A percentile compares a stretch with the other conserved stretches of the same genome.
Conservation (phyloP, 441 rosid genomes). For the Euphorbia schlechtendalii region DNA sequence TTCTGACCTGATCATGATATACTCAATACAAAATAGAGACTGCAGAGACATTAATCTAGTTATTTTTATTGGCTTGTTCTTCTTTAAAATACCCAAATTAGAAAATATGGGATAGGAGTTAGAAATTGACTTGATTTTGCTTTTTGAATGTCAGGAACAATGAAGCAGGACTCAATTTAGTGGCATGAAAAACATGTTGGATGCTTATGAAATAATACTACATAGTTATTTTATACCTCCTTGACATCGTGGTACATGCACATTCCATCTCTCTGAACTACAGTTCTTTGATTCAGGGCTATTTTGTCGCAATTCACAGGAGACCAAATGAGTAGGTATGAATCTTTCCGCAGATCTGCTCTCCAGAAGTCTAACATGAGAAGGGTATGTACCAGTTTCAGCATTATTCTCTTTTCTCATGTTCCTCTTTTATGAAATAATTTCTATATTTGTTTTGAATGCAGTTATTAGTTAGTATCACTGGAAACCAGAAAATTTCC, state of each 20-base stretch:
- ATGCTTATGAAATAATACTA: neutral
- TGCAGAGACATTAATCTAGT: too few relatives aligned
- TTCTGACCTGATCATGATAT: too few relatives aligned
- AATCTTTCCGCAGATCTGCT: slow-evolving; percentile 91
- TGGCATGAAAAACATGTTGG: neutral
- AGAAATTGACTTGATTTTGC: neutral
- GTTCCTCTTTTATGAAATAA: neutral
- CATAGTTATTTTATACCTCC: neutral
- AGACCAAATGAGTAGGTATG: slow-evolving; percentile 81
- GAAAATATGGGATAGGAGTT: neutral
- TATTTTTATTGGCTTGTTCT: too few relatives aligned
- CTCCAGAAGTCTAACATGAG: slow-evolving; percentile 85
- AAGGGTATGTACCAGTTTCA: slow-evolving; percentile 38
- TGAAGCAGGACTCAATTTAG: neutral
- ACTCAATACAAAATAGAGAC: too few relatives aligned
- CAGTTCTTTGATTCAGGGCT: slow-evolving; percentile 32
- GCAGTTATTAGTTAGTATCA: slow-evolving; percentile 69
- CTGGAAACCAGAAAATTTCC: slow-evolving; percentile 71
- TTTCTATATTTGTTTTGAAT: too few relatives aligned
- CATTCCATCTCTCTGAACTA: neutral
- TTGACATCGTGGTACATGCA: neutral
- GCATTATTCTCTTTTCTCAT: neutral
- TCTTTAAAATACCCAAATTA: too few relatives aligned
- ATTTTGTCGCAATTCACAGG: slow-evolving; percentile 74
- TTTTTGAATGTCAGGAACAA: neutral